These are phyloP conservation scores for Solanum commersonii DNA, from an alignment of 257 asterid species.

Conservation along the genomic window DNA sequence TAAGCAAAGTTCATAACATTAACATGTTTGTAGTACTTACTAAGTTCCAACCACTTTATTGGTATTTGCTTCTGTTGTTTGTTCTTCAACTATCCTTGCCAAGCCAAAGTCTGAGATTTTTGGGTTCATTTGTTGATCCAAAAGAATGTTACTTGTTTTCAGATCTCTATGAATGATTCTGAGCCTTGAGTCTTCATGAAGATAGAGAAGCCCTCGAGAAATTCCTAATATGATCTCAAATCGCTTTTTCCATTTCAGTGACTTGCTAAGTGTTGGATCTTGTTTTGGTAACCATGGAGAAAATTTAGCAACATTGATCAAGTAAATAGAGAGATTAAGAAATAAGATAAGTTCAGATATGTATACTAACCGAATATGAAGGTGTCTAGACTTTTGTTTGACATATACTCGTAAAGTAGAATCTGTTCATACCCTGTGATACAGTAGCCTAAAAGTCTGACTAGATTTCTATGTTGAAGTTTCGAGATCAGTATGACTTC, in stretches of 20 bases:
- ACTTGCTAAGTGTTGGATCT: neutral
- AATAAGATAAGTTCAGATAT: neutral
- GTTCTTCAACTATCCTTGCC: constrained; percentile 4
- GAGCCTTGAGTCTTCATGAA: constrained; percentile 3
- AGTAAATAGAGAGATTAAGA: neutral
- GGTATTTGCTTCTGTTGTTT: neutral
- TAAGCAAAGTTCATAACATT: neutral
- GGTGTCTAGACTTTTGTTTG: constrained; percentile 8
- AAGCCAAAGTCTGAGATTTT: constrained; percentile 8
- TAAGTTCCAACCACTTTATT: constrained; percentile 1
- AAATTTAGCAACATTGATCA: neutral
- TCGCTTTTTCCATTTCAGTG: neutral
- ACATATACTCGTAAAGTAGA: constrained; percentile 6
- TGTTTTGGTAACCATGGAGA: neutral
- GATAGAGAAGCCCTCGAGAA: constrained; percentile 5
- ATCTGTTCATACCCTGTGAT: constrained; percentile 14
- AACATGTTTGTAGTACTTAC: constrained; percentile 2
- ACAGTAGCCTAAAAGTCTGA: constrained; percentile 8
- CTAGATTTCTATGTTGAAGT: constrained; percentile 5
- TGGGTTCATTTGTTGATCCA: constrained; percentile 4
- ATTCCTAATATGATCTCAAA: constrained; percentile 8
- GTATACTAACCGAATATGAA: constrained; percentile 13
- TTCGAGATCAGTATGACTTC: constrained; percentile 1
- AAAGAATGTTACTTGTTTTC: constrained; percentile 3
- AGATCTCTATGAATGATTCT: constrained; percentile 8